Conservation (phyloP, 352 stramenopile species). For the Aphanomyces cochlioides region DNA sequence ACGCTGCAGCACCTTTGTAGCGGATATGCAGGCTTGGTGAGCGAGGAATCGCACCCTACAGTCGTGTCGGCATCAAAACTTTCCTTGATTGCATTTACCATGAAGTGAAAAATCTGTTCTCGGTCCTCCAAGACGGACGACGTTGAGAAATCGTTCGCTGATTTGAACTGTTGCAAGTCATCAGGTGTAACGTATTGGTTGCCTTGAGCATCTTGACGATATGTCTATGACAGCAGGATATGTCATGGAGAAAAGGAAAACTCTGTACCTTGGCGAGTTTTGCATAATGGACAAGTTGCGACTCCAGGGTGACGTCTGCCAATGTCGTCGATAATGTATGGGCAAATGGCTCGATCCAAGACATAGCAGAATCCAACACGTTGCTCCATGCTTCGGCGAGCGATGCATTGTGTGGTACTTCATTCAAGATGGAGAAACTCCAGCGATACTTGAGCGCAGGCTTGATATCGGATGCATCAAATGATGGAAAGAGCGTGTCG, state of each 20-base stretch:
- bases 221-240: conserved; percentile 28
- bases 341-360: conserved; percentile 3
- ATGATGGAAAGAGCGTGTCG: conserved; percentile 1
- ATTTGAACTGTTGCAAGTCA: conserved; percentile 81
- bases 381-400: conserved; percentile 30
- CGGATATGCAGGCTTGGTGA: conserved; percentile 52
- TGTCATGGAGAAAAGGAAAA: conserved; percentile 24
- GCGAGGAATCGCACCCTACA: conserved; percentile 47
- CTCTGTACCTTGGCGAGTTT: conserved; percentile 41
- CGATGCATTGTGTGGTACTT: conserved; percentile 50
- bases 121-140: conserved; percentile 61
- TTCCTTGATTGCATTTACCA: conserved; percentile 29
- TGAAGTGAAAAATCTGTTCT: conserved; percentile 76
- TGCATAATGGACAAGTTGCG: conserved; percentile 64
- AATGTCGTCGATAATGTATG: conserved; percentile 37
- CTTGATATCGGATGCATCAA: conserved; percentile 23
- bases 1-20: conserved; percentile 27
- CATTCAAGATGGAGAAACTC: conserved; percentile 66
- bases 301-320: conserved; percentile 68
- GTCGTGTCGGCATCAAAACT: neutral
- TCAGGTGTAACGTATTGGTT: conserved; percentile 46
- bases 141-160: conserved; percentile 64
- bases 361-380: conserved; percentile 39
- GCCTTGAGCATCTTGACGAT: conserved; percentile 43
- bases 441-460: conserved; percentile 59